Conservation (phyloP, 176 grass and related monocot species). For the Triticum timopheevii region DNA sequence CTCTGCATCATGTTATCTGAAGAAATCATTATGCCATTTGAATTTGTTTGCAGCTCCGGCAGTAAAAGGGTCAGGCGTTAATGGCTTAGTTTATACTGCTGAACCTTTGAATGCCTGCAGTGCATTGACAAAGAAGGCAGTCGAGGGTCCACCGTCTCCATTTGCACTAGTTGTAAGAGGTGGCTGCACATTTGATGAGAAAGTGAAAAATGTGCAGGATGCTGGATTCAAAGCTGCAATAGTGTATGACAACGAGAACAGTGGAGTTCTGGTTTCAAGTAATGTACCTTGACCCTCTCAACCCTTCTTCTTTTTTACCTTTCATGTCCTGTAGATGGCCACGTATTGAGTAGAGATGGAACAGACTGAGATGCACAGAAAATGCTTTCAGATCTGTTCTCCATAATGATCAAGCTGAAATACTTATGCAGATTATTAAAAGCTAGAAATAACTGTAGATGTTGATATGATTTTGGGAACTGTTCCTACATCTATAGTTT, state of each 20-base stretch:
- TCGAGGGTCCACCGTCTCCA: slow-evolving; percentile 35
- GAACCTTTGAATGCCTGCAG: slow-evolving; percentile 80
- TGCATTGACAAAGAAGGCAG: slow-evolving; percentile 49
- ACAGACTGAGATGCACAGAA: no score
- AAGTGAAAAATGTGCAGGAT: slow-evolving; percentile 80
- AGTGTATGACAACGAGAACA: slow-evolving; percentile 82
- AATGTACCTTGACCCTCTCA: slow-evolving; percentile 36
- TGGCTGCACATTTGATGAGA: slow-evolving; percentile 82
- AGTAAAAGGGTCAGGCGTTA: slow-evolving; percentile 77
- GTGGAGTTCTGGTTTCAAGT: slow-evolving; percentile 75
- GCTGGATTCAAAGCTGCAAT: slow-evolving; percentile 94
- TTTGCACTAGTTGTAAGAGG: slow-evolving; percentile 79
- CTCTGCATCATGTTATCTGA: background rate
- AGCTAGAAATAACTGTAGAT: no score
- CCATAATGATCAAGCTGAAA: no score
- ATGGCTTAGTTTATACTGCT: slow-evolving; percentile 58
- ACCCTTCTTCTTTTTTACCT: background rate
- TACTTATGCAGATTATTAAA: no score
- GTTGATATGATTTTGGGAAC: no score
- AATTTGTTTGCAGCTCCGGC: slow-evolving; percentile 59
- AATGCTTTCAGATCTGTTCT: no score
- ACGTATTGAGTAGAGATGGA: no score
- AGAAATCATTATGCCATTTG: slow-evolving; percentile 28
- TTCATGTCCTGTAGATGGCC: no score
- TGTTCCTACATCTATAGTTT: no score